Base-by-base conservation (phyloP, 2,329 filamentous ascomycete species). In the Neobulgaria alba region DNA sequence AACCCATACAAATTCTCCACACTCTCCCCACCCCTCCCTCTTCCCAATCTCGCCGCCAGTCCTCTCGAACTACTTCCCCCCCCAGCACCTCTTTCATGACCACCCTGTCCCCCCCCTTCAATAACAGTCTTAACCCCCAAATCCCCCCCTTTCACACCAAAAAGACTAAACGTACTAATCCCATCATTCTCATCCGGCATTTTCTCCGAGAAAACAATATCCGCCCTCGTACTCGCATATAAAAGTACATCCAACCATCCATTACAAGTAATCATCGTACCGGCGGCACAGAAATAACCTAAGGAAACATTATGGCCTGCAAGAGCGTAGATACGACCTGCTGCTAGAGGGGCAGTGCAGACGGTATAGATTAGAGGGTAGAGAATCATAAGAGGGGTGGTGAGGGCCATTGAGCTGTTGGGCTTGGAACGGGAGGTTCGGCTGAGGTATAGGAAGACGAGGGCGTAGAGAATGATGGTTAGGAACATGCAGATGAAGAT, bases 351-450 rank as follows among this genome's bases (percentile, higher is more conserved):
- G 0, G 79, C 67, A 0, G 80, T 85, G 55, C 80, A 81, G n/a
- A 81, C 51, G 5, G 82, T 68, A 56, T 85, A 85, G 47, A 84
- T 78, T 49, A 80, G 54, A 0, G 81, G 81, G 45, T 85, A 85
- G 5, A 82, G 66, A 20, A 82, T 63, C 71, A 75, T 75, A 47
- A 83, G 77, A 4, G 53, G 54, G 8, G 53, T 54, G 10, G 56
- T 49, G 16, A 49, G 45, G 26, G 54, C 48, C 23, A 20, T n/a
- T 32, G n/a, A 32, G 29, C 34, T 33, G 30, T 34, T 10, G 5
- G 36, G 34, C 3, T 29, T 30, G 12, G 34, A 38, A 21, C 17
- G 19, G 29, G 16, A 7, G 35, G 36, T 39, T 7, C 33, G 42
- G 33, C 41, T 47, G 10, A 53, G 46, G 33, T 47, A 57, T 42